phyloP scores from a whole-genome alignment of 192 early-diverging fungal genomes.

The Backusella tuberculispora region DNA sequence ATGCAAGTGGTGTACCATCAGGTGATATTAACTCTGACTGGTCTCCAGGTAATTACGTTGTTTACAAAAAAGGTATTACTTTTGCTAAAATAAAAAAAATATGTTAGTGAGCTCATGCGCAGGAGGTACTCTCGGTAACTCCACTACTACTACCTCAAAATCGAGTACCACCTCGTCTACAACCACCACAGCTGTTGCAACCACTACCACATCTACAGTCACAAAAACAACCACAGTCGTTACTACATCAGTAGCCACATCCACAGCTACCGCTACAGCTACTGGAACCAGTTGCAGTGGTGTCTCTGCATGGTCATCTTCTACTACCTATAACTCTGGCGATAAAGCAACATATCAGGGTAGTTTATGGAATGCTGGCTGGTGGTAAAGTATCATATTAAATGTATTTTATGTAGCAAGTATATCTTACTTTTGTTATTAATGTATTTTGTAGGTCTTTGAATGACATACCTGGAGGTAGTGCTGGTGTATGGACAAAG shows the following conservation, averaged over 20 bases:
- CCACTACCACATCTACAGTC: conserved; percentile 2
- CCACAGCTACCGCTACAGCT: background rate
- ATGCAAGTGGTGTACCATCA: conserved; percentile 34
- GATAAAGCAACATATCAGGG: conserved; percentile 41
- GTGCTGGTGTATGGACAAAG: conserved; percentile 41
- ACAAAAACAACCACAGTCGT: background rate
- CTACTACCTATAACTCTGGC: conserved; percentile 37
- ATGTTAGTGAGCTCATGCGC: conserved; percentile 42
- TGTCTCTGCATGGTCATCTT: conserved; percentile 33
- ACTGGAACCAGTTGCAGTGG: background rate
- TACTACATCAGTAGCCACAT: background rate
- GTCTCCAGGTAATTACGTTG: conserved; percentile 34
- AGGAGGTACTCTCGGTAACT: conserved; percentile 22
- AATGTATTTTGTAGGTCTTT: conserved; percentile 18
- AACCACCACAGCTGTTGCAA: conserved; percentile 8
- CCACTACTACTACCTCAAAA: conserved; percentile 10
- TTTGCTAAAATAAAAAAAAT: background rate
- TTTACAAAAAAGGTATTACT: background rate
- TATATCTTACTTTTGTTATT: too few relatives aligned
- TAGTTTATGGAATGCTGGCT: conserved; percentile 44
- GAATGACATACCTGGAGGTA: conserved; percentile 43
- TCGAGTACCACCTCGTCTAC: conserved; percentile 26
- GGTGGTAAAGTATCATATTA: conserved; percentile 33
- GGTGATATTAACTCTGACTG: conserved; percentile 39
- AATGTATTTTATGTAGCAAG: too few relatives aligned